Percentiles rank a stretch among this genome's conserved stretches.
phyloP scores from a whole-genome alignment of 495 filamentous ascomycete genomes.

The Opeltia flavorubescens region DNA sequence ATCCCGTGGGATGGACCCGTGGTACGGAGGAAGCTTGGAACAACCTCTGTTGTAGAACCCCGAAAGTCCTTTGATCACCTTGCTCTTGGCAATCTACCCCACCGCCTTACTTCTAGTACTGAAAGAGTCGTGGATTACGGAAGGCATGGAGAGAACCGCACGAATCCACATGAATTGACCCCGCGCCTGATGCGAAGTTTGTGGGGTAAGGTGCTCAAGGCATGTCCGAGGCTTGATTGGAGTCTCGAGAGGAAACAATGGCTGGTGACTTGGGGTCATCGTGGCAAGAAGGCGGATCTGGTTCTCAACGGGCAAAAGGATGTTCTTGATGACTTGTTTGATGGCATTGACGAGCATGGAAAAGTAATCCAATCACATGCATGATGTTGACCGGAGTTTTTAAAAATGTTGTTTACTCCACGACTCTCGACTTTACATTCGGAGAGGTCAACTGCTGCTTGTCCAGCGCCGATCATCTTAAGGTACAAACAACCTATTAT shows the following conservation, averaged over 20 bases:
- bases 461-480: too few relatives aligned
- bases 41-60: neutral
- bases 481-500: too few relatives aligned
- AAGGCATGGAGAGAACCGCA: neutral
- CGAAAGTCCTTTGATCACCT: neutral
- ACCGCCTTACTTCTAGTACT: neutral
- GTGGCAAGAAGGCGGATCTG: neutral
- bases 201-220: slow-evolving; percentile 15
- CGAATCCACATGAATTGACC: slow-evolving; percentile 13
- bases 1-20: slow-evolving; percentile 26
- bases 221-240: slow-evolving; percentile 16
- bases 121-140: neutral
- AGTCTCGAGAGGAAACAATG: slow-evolving; percentile 4
- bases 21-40: slow-evolving; percentile 20
- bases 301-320: neutral
- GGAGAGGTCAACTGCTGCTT: too few relatives aligned
- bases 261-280: slow-evolving; percentile 9
- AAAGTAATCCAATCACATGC: too few relatives aligned
- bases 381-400: too few relatives aligned
- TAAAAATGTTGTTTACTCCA: too few relatives aligned
- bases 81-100: neutral
- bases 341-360: slow-evolving; percentile 11
- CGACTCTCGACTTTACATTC: too few relatives aligned
- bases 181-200: slow-evolving; percentile 15
- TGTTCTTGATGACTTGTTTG: slow-evolving; percentile 5